phyloP scores from a whole-genome alignment of 192 early-diverging fungal species.

The Coemansia guatemalensis region DNA sequence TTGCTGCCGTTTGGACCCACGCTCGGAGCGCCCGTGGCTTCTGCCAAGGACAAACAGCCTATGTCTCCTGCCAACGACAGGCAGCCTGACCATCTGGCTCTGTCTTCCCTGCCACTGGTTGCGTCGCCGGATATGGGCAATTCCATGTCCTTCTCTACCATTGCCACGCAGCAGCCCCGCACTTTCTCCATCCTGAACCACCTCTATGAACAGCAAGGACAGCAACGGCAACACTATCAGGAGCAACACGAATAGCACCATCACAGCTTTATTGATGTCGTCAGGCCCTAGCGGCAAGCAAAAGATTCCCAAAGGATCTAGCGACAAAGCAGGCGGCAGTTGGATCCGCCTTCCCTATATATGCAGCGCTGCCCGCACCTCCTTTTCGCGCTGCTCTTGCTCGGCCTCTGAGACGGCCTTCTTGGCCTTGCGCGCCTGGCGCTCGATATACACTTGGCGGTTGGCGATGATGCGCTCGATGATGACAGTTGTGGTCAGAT shows the following conservation, averaged over 20 bases:
- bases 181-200: slow-evolving; percentile 47
- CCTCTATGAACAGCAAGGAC: slow-evolving; percentile 41
- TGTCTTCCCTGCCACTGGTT: slow-evolving; percentile 44
- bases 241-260: neutral
- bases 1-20: slow-evolving; percentile 50
- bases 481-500: slow-evolving; percentile 82
- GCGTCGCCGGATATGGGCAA: slow-evolving; percentile 39
- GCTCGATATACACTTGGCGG: slow-evolving; percentile 75
- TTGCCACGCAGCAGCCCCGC: slow-evolving; percentile 9
- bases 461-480: slow-evolving; percentile 89
- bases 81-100: slow-evolving; percentile 23
- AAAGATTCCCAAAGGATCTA: neutral
- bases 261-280: neutral
- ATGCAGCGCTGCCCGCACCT: slow-evolving; percentile 32
- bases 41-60: slow-evolving; percentile 16
- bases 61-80: neutral
- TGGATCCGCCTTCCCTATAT: neutral
- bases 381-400: slow-evolving; percentile 63
- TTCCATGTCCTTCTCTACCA: slow-evolving; percentile 9
- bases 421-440: slow-evolving; percentile 71
- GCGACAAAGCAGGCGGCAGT: neutral
- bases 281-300: neutral
- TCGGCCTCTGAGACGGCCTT: slow-evolving; percentile 69
- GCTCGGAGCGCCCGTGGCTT: slow-evolving; percentile 10
- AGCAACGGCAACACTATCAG: neutral